Percentiles rank a stretch among this genome's conserved stretches.
phyloP scores from a whole-genome alignment of 805 yeast species.

The Lipomyces japonicus region DNA sequence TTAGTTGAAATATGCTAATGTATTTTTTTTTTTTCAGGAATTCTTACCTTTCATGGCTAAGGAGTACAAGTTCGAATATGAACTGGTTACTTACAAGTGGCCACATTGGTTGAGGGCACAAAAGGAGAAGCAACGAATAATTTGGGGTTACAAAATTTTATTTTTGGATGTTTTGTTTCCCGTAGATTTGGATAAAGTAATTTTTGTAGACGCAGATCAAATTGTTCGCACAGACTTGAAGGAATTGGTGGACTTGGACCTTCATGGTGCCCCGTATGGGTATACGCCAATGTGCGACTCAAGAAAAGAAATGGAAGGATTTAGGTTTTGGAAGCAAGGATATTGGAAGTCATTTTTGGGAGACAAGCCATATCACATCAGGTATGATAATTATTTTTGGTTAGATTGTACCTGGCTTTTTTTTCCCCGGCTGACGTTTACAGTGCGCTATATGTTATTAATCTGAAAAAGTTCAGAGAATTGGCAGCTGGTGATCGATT shows the following conservation, averaged over 20 bases:
- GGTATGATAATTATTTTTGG: neutral
- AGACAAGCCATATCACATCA: slow-evolving; percentile 66
- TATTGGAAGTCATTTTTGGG: slow-evolving; percentile 72
- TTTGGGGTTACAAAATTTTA: slow-evolving; percentile 85
- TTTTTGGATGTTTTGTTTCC: slow-evolving; percentile 88
- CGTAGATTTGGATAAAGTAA: slow-evolving; percentile 62
- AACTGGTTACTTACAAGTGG: slow-evolving; percentile 84
- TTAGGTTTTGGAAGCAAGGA: slow-evolving; percentile 88
- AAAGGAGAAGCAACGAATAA: slow-evolving; percentile 68
- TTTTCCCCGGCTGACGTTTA: no score
- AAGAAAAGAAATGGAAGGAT: slow-evolving; percentile 74
- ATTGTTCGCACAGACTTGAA: slow-evolving; percentile 70
- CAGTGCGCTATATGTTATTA: slow-evolving; percentile 80
- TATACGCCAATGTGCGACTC: slow-evolving; percentile 85
- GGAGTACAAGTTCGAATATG: slow-evolving; percentile 62
- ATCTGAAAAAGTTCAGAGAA: slow-evolving; percentile 61
- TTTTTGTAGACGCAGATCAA: slow-evolving; percentile 86
- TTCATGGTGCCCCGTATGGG: slow-evolving; percentile 81
- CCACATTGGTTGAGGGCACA: slow-evolving; percentile 85
- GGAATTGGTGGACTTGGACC: slow-evolving; percentile 63
- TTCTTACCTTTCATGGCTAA: slow-evolving; percentile 59
- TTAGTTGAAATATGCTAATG: neutral
- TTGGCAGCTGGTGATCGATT: slow-evolving; percentile 72
- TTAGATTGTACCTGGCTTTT: neutral
- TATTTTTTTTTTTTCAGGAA: slow-evolving; percentile 20